Percentiles rank a stretch among this genome's conserved stretches.
Evolutionary conservation across 1,139 yeast genomes (phyloP).

Genomic region (Sugiyamaella paludigena): DNA sequence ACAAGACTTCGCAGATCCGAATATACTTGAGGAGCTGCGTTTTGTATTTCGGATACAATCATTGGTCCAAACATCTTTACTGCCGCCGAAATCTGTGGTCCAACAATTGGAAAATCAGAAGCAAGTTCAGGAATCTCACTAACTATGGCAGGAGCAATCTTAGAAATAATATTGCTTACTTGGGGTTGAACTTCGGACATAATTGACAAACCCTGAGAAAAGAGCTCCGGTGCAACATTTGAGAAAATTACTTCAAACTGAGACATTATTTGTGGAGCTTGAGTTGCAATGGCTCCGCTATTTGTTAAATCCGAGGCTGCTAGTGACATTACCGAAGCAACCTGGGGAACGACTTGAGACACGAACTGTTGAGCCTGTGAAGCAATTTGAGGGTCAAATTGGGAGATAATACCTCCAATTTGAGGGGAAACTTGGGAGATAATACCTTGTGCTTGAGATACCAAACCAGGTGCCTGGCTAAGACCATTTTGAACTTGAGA

Average conservation of each 20-base stretch:
- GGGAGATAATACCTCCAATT: slow-evolving; percentile 2
- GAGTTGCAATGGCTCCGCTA: too few relatives aligned
- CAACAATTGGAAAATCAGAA: too few relatives aligned
- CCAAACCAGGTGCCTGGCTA: neutral
- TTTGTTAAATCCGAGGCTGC: neutral
- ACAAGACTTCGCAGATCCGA: neutral
- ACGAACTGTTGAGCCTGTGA: slow-evolving; percentile 3
- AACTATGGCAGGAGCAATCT: too few relatives aligned
- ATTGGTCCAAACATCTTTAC: too few relatives aligned
- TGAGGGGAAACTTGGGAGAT: slow-evolving; percentile 8
- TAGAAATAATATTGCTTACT: too few relatives aligned
- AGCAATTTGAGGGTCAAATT: slow-evolving; percentile 3
- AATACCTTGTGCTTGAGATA: slow-evolving; percentile 5
- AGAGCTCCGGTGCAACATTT: too few relatives aligned
- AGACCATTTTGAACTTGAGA: neutral
- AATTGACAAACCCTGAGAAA: too few relatives aligned
- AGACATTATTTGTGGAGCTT: too few relatives aligned
- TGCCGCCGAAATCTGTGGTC: too few relatives aligned
- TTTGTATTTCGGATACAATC: neutral
- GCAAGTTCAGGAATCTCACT: too few relatives aligned
- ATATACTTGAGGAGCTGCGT: slow-evolving; percentile 6
- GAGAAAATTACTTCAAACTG: too few relatives aligned
- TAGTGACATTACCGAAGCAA: neutral
- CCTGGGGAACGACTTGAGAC: slow-evolving; percentile 1
- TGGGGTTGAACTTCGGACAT: too few relatives aligned